Conservation (phyloP, 2,329 filamentous ascomycete species). For the Verticillium dahliae region DNA sequence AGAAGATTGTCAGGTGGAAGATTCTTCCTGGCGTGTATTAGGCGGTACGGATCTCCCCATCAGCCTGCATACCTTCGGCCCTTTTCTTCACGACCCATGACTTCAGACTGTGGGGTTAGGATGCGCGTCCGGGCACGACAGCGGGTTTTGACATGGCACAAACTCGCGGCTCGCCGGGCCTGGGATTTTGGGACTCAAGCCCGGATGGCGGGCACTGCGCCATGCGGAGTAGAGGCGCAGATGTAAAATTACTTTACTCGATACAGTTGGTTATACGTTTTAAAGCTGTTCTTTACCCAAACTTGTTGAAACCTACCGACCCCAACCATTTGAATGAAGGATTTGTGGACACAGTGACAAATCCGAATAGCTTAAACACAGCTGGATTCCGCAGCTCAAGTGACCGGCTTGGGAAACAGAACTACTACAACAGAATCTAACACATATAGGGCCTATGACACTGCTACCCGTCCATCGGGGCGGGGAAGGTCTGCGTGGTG, state of each 20-base stretch:
- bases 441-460: no score
- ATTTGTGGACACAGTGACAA: neutral
- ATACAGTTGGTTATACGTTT: neutral
- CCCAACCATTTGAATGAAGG: neutral
- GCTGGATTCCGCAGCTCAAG: no score
- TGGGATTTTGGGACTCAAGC: slow-evolving; percentile 30
- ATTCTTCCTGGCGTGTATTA: slow-evolving; percentile 85
- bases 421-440: no score
- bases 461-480: no score
- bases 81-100: neutral
- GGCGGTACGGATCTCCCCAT: neutral
- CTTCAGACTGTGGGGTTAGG: neutral
- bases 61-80: neutral
- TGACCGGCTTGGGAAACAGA: no score
- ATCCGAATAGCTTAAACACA: no score
- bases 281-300: neutral
- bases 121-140: neutral
- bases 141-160: neutral
- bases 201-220: slow-evolving; percentile 35
- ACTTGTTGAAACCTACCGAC: neutral
- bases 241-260: neutral
- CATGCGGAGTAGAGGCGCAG: neutral
- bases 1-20: slow-evolving; percentile 69
- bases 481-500: no score
- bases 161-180: slow-evolving; percentile 34